Evolutionary conservation across 169 alveolate species (phyloP).

Genomic region (Plasmodium vivax): DNA sequence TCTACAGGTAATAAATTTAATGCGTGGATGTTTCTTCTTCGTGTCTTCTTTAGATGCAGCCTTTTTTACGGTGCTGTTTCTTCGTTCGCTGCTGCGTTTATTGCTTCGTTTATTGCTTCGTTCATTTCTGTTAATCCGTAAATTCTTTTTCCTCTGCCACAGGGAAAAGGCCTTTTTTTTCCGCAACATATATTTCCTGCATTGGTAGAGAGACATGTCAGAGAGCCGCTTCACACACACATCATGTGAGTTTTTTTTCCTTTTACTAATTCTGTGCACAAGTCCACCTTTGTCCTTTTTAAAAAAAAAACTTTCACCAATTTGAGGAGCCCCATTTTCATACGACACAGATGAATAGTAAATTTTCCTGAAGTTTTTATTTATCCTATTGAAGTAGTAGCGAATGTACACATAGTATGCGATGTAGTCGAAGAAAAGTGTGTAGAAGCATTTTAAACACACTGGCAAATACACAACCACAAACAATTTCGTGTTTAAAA

Average conservation of each 20-base stretch:
- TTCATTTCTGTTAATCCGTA: not conserved
- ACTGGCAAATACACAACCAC: constrained; percentile 69
- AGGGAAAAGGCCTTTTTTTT: constrained; percentile 6
- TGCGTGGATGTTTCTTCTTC: not conserved
- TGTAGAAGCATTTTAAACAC: constrained; percentile 72
- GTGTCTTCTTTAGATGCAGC: not conserved
- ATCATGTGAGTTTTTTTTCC: constrained; percentile 6
- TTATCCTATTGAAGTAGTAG: constrained; percentile 58
- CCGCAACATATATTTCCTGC: constrained; percentile 11
- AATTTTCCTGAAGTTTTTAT: constrained; percentile 17
- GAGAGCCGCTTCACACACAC: not conserved
- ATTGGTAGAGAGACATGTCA: constrained; percentile 11
- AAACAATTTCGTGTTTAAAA: constrained; percentile 63
- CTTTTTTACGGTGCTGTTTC: not conserved
- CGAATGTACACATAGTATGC: constrained; percentile 70
- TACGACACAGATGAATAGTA: constrained; percentile 39
- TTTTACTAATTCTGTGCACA: constrained; percentile 3
- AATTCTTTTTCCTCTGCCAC: not conserved
- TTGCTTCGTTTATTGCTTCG: not conserved
- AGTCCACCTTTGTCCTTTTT: not conserved
- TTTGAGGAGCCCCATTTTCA: constrained; percentile 10
- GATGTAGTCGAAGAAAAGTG: constrained; percentile 71
- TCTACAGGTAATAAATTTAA: constrained; percentile 22
- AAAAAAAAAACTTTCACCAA: not conserved
- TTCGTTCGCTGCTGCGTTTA: not conserved